Base-by-base conservation (phyloP, 768 basidiomycete genomes). In the Chiua virens region DNA sequence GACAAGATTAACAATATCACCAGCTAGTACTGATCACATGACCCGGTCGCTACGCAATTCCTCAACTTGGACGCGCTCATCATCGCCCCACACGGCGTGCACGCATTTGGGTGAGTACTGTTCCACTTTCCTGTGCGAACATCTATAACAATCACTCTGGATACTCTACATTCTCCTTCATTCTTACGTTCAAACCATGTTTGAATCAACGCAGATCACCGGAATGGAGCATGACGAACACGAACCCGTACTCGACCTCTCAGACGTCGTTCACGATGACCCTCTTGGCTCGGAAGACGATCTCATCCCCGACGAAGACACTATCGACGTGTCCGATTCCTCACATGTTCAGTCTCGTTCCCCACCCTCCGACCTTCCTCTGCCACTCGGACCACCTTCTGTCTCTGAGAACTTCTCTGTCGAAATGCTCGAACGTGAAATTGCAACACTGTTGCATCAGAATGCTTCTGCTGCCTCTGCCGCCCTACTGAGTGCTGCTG, bases 191-290 rank as follows among this genome's bases (percentile, higher is more conserved):
- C 32, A 32, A 34, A 21, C 30, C 34, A 38, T 23, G 38, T 27
- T 44, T n/a, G 40, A 40, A 41, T 49, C 45, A 43, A 35, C 35
- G 18, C 48, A 56, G 61, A 57, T 57, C 50, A 43, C 48, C 48
- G 56, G 52, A 50, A 77, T 78, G 74, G 71, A 75, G 43, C 64
- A 79, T 68, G 83, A 85, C 65, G 81, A 85, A 64, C 71, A 85
- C 63, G 75, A 69, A 32, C 80, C 80, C 54, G 79, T 82, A 56
- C 79, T 91, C 55, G 80, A 83, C 63, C 81, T 91, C 59, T 90
- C 89, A 41, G 89, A 91, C 71, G 89, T 91, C 69, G 87, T 91
- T 40, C 86, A 89, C 68, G 88, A 90, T 65, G 86, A 88, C 50
- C 78, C 85, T 27, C 78, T 88, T 21, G 81, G 77, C 65, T 80